Conservation (phyloP, 2,329 filamentous ascomycete genomes). For the Beauveria varroae region DNA sequence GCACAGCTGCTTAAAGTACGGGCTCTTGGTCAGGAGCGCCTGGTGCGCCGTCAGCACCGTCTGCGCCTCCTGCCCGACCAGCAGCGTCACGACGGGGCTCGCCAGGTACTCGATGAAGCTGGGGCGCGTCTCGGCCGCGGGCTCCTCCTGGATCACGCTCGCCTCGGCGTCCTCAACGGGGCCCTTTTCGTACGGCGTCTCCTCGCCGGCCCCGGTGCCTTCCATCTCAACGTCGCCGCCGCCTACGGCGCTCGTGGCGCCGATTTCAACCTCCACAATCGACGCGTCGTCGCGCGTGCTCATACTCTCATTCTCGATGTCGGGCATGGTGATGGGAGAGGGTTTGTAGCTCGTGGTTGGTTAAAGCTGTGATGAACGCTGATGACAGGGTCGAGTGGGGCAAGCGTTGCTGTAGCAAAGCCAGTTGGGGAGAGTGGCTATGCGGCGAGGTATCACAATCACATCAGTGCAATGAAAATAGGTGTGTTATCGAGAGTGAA, state of each 20-base stretch:
- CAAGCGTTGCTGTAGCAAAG: background rate
- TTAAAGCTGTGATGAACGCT: background rate
- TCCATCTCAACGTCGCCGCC: conserved; percentile 31
- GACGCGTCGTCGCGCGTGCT: conserved; percentile 14
- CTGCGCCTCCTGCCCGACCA: conserved; percentile 56
- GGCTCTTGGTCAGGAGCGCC: conserved; percentile 64
- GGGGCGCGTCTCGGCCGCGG: conserved; percentile 26
- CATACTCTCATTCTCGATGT: conserved; percentile 14
- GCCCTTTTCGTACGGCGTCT: conserved; percentile 26
- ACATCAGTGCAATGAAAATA: background rate
- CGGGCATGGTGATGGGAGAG: conserved; percentile 20
- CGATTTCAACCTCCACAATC: conserved; percentile 14
- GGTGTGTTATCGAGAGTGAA: too few relatives aligned
- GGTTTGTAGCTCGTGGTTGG: background rate
- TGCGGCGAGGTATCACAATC: background rate
- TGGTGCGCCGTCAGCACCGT: conserved; percentile 73
- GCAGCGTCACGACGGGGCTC: conserved; percentile 61
- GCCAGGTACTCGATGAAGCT: conserved; percentile 54
- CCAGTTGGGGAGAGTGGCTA: background rate
- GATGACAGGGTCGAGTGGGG: background rate
- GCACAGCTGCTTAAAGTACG: conserved; percentile 62
- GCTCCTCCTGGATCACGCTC: conserved; percentile 29
- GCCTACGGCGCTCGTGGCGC: conserved; percentile 17
- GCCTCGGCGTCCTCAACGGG: conserved; percentile 22
- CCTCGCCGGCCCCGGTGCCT: conserved; percentile 21